These are phyloP conservation scores for Pyrus hybrid DNA, from an alignment of 331 rosid genomes.

Conservation along the genomic window DNA sequence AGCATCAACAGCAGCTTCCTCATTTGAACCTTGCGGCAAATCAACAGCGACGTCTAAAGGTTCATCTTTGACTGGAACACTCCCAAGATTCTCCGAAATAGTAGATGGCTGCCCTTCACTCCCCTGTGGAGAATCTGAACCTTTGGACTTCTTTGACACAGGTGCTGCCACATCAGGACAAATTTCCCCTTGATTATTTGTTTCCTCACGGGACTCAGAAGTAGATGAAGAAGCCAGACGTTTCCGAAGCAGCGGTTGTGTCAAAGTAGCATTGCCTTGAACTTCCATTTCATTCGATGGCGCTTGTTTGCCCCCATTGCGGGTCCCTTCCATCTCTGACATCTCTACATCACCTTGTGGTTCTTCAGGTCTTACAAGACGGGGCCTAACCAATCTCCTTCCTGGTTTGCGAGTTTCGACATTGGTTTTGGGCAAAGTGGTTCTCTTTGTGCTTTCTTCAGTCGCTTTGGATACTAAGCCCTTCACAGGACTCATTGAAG, in stretches of 20 bases:
- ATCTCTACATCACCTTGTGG: slow-evolving; percentile 74
- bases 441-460: slow-evolving; percentile 63
- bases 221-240: slow-evolving; percentile 62
- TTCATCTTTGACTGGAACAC: slow-evolving; percentile 43
- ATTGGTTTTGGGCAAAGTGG: slow-evolving; percentile 23
- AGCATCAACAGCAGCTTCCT: slow-evolving; percentile 39
- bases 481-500: slow-evolving; percentile 27
- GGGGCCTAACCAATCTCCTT: slow-evolving; percentile 81
- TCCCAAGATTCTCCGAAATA: slow-evolving; percentile 34
- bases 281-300: slow-evolving; percentile 44
- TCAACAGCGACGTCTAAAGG: slow-evolving; percentile 41
- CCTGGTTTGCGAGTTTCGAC: slow-evolving; percentile 58
- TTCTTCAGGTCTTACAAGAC: slow-evolving; percentile 58
- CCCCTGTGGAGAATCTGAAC: slow-evolving; percentile 47
- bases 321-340: slow-evolving; percentile 60
- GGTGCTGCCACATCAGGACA: slow-evolving; percentile 48
- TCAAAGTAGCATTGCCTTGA: slow-evolving; percentile 23
- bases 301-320: slow-evolving; percentile 28
- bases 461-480: slow-evolving; percentile 45
- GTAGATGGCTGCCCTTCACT: slow-evolving; percentile 47
- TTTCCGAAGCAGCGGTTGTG: slow-evolving; percentile 55
- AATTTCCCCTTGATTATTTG: slow-evolving; percentile 40
- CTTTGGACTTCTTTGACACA: slow-evolving; percentile 55
- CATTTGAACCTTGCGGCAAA: slow-evolving; percentile 51
- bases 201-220: slow-evolving; percentile 59